A percentile compares a stretch with the other conserved stretches of the same genome.
Conservation (phyloP, 805 yeast genomes). For the Cyberlindnera sargentensis region DNA sequence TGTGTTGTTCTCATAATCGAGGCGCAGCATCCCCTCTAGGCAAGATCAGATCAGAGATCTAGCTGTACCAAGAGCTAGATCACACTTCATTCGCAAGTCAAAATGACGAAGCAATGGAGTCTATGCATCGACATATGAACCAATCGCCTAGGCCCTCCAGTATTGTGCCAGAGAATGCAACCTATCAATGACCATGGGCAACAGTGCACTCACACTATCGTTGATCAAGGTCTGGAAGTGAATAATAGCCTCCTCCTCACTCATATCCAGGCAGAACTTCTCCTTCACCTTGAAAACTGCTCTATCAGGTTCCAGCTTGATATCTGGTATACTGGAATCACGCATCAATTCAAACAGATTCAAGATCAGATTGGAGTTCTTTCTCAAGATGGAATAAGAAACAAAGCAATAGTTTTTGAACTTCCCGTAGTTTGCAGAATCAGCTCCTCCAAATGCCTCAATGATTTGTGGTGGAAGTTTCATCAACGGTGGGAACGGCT, state of each 20-base stretch:
- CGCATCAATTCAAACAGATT: constrained; percentile 92
- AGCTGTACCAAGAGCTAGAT: no score
- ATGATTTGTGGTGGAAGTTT: constrained; percentile 93
- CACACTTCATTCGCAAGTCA: no score
- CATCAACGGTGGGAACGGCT: constrained; percentile 98
- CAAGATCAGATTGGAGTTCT: constrained; percentile 82
- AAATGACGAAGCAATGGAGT: no score
- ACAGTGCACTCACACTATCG: constrained; percentile 86
- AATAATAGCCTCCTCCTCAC: constrained; percentile 91
- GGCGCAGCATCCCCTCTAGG: no score
- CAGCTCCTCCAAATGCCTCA: constrained; percentile 96
- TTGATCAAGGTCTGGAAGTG: constrained; percentile 93
- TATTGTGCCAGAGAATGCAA: constrained; percentile 94
- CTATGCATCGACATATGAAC: no score
- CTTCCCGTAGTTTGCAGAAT: constrained; percentile 75
- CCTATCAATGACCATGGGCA: constrained; percentile 93
- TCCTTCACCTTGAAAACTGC: constrained; percentile 90
- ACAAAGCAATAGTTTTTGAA: constrained; percentile 93
- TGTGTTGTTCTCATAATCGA: no score
- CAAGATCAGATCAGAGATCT: no score
- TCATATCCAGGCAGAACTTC: constrained; percentile 86
- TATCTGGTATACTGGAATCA: constrained; percentile 87
- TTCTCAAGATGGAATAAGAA: constrained; percentile 82
- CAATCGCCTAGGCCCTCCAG: constrained; percentile 68
- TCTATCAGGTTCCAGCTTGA: constrained; percentile 74